Percentiles rank a stretch among this genome's conserved stretches.
Conservation (phyloP, 2,329 filamentous ascomycete genomes). For the Fusarium subtropicale region DNA sequence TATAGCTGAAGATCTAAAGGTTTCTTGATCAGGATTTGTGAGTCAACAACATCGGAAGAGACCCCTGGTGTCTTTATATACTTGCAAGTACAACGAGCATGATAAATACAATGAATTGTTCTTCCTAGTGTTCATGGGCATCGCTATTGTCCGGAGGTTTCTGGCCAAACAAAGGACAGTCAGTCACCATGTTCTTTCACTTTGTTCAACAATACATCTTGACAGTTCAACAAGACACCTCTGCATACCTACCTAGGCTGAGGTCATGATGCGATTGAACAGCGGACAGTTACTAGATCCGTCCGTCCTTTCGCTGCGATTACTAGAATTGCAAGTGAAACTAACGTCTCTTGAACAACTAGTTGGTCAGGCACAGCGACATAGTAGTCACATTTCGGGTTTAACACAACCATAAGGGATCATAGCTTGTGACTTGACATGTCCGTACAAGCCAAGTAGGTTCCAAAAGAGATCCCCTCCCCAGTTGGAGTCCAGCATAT, state of each 20-base stretch:
- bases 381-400: neutral
- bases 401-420: conserved; percentile 1
- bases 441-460: conserved; percentile 1
- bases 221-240: neutral
- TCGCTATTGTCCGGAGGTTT: neutral
- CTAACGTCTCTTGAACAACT: neutral
- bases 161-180: conserved; percentile 9
- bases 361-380: neutral
- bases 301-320: neutral
- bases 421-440: conserved; percentile 5
- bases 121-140: neutral
- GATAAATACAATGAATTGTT: neutral
- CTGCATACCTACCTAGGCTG: neutral
- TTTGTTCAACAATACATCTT: neutral
- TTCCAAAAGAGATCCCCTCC: conserved; percentile 20
- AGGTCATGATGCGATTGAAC: neutral
- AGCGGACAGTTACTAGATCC: neutral
- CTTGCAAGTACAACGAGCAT: no score
- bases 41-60: rapidly evolving
- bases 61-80: neutral
- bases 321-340: neutral
- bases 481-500: neutral
- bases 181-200: neutral
- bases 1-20: neutral
- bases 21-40: neutral